Evolutionary conservation across 2,329 filamentous ascomycete species (phyloP), one percentile per base, ranked within the genome.

Genomic region (Sphaerostilbella broomeana): DNA sequence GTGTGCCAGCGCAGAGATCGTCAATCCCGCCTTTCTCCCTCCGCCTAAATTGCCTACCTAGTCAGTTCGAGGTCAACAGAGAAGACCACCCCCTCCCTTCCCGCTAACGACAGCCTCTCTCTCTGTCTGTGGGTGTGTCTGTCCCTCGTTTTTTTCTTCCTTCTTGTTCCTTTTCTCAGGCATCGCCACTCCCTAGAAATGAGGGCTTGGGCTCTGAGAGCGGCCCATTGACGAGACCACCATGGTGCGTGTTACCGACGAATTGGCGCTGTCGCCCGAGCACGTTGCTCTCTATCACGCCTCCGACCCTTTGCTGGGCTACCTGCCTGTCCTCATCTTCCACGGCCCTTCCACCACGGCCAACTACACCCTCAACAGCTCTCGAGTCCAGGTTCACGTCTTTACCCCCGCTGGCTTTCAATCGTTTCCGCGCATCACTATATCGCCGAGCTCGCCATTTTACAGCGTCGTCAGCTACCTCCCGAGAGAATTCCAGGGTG

Each of bases 371-470:
- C 79, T 81, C 55, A 94, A 87, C 64, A 90, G 84, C 65, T 95
- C 90, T 47, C 84, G 92, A 62, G 89, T 97, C 51, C 90, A 97
- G 68, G 77, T 92, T 48, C 92, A 97, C 63, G 77, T 98, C 63
- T 86, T 94, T 66, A 86, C 85, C 45, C 80, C 87, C 3, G 89
- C 87, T 48, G 92, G 92, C 50, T 83, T 94, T 52, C 84, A 86
- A 57, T 90, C 84, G 51, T 98, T 90, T 59, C 81, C 86, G 44
- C 86, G 90, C 54, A 79, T 98, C 51, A 94, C 90, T 45, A 82
- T 97, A 49, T 94, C 90, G 17, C 92, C 92, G 30, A 94, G 85
- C 56, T 95, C 90, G 32, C 80, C 87, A 36, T 84, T 94, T 55
- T 97, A 97, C 63, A 77, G 80, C 50, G 90, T 89, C 39, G 92